Conservation (phyloP, 345 rosid species). For the Aquilaria sinensis region DNA sequence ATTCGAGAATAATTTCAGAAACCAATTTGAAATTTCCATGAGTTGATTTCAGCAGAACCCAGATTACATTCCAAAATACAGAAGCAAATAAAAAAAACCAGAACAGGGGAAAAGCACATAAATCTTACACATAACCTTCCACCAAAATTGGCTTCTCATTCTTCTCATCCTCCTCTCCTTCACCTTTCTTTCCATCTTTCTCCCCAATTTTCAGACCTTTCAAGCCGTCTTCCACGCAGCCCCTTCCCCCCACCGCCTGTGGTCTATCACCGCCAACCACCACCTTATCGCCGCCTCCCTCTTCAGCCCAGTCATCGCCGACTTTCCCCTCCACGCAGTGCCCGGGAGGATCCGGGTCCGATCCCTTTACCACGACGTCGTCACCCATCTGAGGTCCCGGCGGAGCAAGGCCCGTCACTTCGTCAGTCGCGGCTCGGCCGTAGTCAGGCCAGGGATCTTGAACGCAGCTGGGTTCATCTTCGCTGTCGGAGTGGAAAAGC, state of each 20-base stretch:
- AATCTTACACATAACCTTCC: slow-evolving; percentile 29
- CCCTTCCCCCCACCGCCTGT: slow-evolving; percentile 15
- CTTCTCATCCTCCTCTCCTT: slow-evolving; percentile 6
- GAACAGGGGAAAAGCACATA: not conserved
- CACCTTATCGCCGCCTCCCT: slow-evolving; percentile 8
- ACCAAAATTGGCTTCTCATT: slow-evolving; percentile 28
- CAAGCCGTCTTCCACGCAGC: slow-evolving; percentile 27
- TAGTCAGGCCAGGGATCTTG: slow-evolving; percentile 2
- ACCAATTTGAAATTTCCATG: too few species aligned
- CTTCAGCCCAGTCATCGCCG: not conserved
- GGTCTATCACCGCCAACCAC: slow-evolving; percentile 10
- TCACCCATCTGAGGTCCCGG: slow-evolving; percentile 3
- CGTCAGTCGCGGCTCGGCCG: not conserved
- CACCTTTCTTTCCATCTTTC: slow-evolving; percentile 8
- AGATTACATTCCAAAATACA: too few species aligned
- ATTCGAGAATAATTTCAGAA: too few species aligned
- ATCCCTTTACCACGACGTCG: not conserved
- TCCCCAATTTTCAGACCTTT: slow-evolving; percentile 22
- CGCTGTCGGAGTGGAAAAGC: slow-evolving; percentile 20
- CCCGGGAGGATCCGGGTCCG: not conserved
- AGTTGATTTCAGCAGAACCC: too few species aligned
- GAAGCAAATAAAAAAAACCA: too few species aligned
- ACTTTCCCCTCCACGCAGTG: not conserved
- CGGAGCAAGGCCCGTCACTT: not conserved
- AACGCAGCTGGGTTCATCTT: slow-evolving; percentile 4